Base-by-base conservation (phyloP, 306 rosid genomes). In the Hylodesmum podocarpum region DNA sequence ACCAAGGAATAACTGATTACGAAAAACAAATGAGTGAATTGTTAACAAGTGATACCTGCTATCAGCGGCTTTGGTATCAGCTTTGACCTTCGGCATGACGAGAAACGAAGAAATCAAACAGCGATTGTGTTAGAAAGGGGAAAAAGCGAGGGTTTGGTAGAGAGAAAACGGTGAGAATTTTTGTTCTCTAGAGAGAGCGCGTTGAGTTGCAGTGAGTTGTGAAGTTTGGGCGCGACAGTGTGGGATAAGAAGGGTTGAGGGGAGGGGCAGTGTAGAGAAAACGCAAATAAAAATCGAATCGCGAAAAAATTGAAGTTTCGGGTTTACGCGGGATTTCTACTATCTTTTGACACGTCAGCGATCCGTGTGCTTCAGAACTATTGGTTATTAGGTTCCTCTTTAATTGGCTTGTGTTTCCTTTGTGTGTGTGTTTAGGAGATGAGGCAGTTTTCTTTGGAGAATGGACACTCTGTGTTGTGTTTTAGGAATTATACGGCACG, bases 311-410 rank as follows among this genome's bases (percentile, higher is more conserved):
- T 88, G 91, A 87, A 89, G 84, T 76, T 83, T 73, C 82, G 90
- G 87, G 87, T 91, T 91, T 91, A 67, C 96, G 98, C 98, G 96
- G 97, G 98, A 93, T 89, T 86, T 89, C 80, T 46, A 80, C 82
- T 28, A 47, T 70, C 14, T 75, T 75, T 55, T 4, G 82, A 91
- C 90, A 91, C 82, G 86, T 93, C 91, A 80, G 0, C 84, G 65
- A 88, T 93, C 97, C 87, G 81, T 50, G 87, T 64, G 87, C 16
- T 58, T 2, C 0, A 0, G 1, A 1, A 0, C 44, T 0, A 70
- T 44, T 74, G 28, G 91, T 39, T 39, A 0, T 1, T 0, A 0
- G 2, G 0, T 29, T 15, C 8, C 8, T 69, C 18, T n/a, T 5
- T 0, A 1, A 10, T 7, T 46, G 40, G 2, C 77, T 57, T 91